Percentiles rank a stretch among this genome's conserved stretches.
phyloP scores from a whole-genome alignment of 306 rosid genomes.

The Sechiopsis laciniata region DNA sequence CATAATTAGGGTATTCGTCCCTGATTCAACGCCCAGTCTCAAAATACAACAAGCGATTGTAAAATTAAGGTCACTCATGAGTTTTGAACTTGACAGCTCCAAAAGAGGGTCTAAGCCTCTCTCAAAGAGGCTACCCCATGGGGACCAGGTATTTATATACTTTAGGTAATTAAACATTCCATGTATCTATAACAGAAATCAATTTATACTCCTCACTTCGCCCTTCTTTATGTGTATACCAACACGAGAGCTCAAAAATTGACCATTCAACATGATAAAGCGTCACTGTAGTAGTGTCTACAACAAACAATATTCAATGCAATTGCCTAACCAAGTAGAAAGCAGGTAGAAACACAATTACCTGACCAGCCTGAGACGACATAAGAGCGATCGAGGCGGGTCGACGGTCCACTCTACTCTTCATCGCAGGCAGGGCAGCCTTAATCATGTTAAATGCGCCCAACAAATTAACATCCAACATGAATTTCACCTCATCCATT shows the following conservation, averaged over 20 bases:
- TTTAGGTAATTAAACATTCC: not conserved
- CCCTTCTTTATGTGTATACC: not conserved
- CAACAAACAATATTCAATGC: not conserved
- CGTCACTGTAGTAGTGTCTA: not conserved
- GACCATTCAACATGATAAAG: not conserved
- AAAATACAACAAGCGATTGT: too few species aligned
- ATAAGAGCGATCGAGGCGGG: conserved; percentile 72
- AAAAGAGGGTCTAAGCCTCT: too few species aligned
- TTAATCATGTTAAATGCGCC: conserved; percentile 73
- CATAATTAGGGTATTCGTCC: too few species aligned
- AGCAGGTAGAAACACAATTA: conserved; percentile 17
- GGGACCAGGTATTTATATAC: not conserved
- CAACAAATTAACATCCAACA: conserved; percentile 71
- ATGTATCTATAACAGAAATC: not conserved
- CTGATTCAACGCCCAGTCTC: too few species aligned
- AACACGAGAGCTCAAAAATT: not conserved
- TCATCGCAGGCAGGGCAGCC: conserved; percentile 73
- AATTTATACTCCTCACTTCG: not conserved
- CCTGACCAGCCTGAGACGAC: conserved; percentile 97
- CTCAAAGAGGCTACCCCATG: too few species aligned
- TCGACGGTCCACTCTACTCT: conserved; percentile 39
- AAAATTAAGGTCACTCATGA: too few species aligned
- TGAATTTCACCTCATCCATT: conserved; percentile 67
- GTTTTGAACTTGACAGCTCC: too few species aligned
- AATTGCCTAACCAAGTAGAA: not conserved